A percentile compares a stretch with the other conserved stretches of the same genome.
phyloP scores from a whole-genome alignment of 1,284 basidiomycete species.

The Apiotrichum brassicae region DNA sequence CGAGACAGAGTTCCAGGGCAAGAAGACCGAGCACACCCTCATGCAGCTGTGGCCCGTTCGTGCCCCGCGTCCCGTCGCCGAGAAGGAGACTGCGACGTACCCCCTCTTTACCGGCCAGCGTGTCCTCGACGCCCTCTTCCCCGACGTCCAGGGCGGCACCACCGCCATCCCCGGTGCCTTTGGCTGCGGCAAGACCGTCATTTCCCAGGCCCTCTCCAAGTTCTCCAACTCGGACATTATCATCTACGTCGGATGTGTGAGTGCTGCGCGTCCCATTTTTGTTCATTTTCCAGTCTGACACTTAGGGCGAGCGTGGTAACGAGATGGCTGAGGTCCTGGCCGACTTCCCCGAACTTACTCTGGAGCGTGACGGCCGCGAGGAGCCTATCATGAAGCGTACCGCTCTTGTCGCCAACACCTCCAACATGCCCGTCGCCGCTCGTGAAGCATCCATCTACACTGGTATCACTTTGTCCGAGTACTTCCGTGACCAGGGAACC shows the following conservation, averaged over 20 bases:
- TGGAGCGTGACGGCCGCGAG: conserved; percentile 82
- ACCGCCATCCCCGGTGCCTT: conserved; percentile 99
- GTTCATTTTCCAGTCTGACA: not conserved
- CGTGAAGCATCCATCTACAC: conserved; percentile 99
- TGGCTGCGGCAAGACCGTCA: conserved; percentile 96
- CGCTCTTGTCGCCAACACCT: conserved; percentile 97
- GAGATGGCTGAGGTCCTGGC: conserved; percentile 97
- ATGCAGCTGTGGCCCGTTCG: conserved; percentile 99
- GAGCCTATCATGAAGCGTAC: conserved; percentile 99
- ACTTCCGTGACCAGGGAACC: conserved; percentile 97
- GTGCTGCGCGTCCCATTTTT: not conserved
- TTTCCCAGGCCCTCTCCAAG: conserved; percentile 93
- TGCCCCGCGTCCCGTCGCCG: conserved; percentile 87
- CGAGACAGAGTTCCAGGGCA: conserved; percentile 97
- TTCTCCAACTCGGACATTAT: conserved; percentile 99
- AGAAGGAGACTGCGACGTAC: conserved; percentile 89
- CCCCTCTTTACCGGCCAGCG: conserved; percentile 95
- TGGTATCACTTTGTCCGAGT: conserved; percentile 97
- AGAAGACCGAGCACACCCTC: conserved; percentile 87
- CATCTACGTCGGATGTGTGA: conserved; percentile 87
- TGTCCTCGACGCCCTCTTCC: conserved; percentile 95
- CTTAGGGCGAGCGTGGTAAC: conserved; percentile 22
- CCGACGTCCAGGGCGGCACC: conserved; percentile 97
- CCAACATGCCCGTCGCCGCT: conserved; percentile 99
- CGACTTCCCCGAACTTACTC: conserved; percentile 92